Evolutionary conservation across 257 asterid species (phyloP).

Genomic region (Solanum piurae): DNA sequence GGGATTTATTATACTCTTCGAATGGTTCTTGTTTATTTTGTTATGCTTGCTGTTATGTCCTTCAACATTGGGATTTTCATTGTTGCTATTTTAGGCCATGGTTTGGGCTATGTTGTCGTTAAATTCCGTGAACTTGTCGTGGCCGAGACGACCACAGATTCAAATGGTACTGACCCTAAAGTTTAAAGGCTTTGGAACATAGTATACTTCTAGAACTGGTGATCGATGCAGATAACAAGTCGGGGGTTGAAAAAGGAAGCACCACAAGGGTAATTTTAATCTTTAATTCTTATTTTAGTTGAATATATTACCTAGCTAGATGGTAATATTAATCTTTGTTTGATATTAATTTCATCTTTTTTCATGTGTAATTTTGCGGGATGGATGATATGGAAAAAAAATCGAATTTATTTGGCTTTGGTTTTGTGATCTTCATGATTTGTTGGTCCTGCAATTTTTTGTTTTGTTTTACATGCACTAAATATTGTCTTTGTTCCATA

Average conservation of each 20-base stretch:
- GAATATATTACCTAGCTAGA: not conserved
- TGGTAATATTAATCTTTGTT: not conserved
- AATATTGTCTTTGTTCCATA: not conserved
- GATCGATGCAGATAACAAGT: not conserved
- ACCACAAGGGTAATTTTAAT: not conserved
- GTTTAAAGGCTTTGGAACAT: not conserved
- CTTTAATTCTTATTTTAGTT: not conserved
- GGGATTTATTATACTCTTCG: constrained; percentile 30
- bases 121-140: constrained; percentile 19
- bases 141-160: not conserved
- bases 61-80: constrained; percentile 56
- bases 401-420: not conserved
- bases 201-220: not conserved
- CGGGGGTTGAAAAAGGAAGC: not conserved
- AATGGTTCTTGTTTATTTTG: constrained; percentile 54
- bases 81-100: constrained; percentile 54
- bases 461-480: too few species aligned
- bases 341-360: not conserved
- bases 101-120: constrained; percentile 25
- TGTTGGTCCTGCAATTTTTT: too few species aligned
- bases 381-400: not conserved
- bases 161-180: not conserved
- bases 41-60: constrained; percentile 75
- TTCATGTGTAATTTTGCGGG: not conserved
- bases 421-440: not conserved